Evolutionary conservation across 2,329 filamentous ascomycete species (phyloP), one percentile per base, ranked within the genome.

Genomic region (Neonectria neomacrospora): DNA sequence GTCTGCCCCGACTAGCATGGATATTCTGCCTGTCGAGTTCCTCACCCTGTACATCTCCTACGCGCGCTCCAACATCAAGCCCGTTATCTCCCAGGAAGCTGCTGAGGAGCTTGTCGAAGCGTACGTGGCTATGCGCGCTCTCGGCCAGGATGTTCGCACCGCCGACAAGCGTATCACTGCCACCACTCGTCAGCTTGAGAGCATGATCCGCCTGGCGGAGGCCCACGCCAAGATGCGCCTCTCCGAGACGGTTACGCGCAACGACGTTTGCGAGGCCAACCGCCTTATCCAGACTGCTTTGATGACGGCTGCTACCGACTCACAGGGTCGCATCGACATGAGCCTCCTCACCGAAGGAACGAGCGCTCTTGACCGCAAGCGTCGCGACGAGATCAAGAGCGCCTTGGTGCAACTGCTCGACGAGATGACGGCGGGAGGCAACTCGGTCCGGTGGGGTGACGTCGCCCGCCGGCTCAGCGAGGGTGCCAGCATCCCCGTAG

Each of bases 141-240:
- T 99, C 0, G 96, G 96, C 50, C 91, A 94, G 71, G 91, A 94
- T 72, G 90, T 95, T 37, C 93, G 95, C 52, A 87, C 94, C 2
- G 88, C 92, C 3, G 96, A 99, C 79, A 95, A 96, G 79, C 93
- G 96, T 70, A 99, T 99, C 81, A 99, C 96, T 0, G 96, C 96
- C 42, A 99, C 96, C 3, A 99, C 96, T 0, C 89, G 96, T 76
- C 96, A 99, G 80, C 86, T 99, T 6, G 96, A 99, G 81, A 96
- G 91, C 48, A 99, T 99, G 96, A 98, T 99, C 76, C 95, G 96
- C 65, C 90, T 99, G 3, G 83, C 94, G 1, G 96, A 99, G 82
- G 96, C 94, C 0, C 96, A 99, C 79, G 96, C 96, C 53, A 97
- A 97, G 80, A 99, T 99, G 96, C 91, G 96, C 4, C 87, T 99